A percentile compares a stretch with the other conserved stretches of the same genome.
These are phyloP conservation scores for Yamadazyma songkhlaensis DNA, from an alignment of 1,139 yeast genomes.

Conservation along the genomic window DNA sequence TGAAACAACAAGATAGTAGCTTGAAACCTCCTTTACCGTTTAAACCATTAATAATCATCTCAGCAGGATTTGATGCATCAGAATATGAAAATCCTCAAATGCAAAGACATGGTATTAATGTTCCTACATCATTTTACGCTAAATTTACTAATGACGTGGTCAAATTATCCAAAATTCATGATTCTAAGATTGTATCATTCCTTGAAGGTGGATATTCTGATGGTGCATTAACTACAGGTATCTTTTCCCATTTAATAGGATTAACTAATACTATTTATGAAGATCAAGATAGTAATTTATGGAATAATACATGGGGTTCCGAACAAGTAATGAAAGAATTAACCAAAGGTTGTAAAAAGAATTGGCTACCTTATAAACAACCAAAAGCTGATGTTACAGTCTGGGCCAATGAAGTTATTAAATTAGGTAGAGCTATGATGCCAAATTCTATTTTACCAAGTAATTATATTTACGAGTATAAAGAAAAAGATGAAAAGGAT, in stretches of 20 bases:
- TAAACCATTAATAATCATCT: slow-evolving; percentile 67
- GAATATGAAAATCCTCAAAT: slow-evolving; percentile 78
- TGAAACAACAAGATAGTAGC: slow-evolving; percentile 12
- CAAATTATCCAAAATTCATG: slow-evolving; percentile 57
- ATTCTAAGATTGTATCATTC: slow-evolving; percentile 65
- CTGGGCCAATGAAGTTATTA: slow-evolving; percentile 71
- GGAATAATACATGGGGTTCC: slow-evolving; percentile 67
- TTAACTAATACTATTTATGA: slow-evolving; percentile 25
- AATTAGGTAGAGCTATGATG: slow-evolving; percentile 66
- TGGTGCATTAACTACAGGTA: slow-evolving; percentile 78
- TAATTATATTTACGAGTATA: slow-evolving; percentile 35
- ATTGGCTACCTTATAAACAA: slow-evolving; percentile 59
- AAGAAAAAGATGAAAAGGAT: slow-evolving; percentile 13
- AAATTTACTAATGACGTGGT: slow-evolving; percentile 73
- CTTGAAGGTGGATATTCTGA: slow-evolving; percentile 89
- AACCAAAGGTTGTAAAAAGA: slow-evolving; percentile 65
- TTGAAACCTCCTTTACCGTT: slow-evolving; percentile 49
- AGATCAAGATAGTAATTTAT: slow-evolving; percentile 34
- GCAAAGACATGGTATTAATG: slow-evolving; percentile 84
- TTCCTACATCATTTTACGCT: slow-evolving; percentile 79
- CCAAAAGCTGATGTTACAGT: slow-evolving; percentile 45
- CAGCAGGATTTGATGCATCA: slow-evolving; percentile 90
- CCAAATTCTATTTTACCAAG: slow-evolving; percentile 51
- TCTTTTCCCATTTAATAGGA: slow-evolving; percentile 76
- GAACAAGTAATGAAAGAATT: slow-evolving; percentile 64